Percentiles rank a stretch among this genome's conserved stretches.
Evolutionary conservation across 257 asterid species (phyloP).

Genomic region (Handroanthus guayacan): DNA sequence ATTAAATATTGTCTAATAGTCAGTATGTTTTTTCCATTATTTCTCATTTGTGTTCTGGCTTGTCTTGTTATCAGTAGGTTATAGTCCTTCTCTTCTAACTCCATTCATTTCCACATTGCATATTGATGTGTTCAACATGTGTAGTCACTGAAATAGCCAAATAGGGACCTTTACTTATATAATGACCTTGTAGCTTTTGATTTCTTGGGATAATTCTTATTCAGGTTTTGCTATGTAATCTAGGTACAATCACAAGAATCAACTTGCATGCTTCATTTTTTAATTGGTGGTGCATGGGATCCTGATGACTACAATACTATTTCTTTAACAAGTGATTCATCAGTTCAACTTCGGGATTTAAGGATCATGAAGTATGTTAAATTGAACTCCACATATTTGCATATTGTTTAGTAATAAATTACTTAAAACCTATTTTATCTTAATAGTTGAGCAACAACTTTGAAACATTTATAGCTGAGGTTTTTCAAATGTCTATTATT

Average conservation of each 20-base stretch:
- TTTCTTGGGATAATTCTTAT: constrained; percentile 56
- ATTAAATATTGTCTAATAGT: neutral
- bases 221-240: constrained; percentile 63
- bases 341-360: constrained; percentile 95
- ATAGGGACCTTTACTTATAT: constrained; percentile 23
- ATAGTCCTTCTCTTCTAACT: neutral
- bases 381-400: constrained; percentile 29
- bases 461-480: constrained; percentile 14
- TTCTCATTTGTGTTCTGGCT: constrained; percentile 14
- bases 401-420: constrained; percentile 22
- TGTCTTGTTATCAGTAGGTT: neutral
- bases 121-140: constrained; percentile 27
- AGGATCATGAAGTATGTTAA: constrained; percentile 86
- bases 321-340: constrained; percentile 81
- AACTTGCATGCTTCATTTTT: constrained; percentile 74
- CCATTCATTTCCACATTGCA: constrained; percentile 19
- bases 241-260: constrained; percentile 95
- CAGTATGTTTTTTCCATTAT: neutral
- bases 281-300: constrained; percentile 99
- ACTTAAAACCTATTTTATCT: constrained; percentile 9
- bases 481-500: constrained; percentile 9
- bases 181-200: constrained; percentile 43
- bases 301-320: constrained; percentile 80
- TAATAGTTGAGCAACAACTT: constrained; percentile 18
- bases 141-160: constrained; percentile 30